These are phyloP conservation scores for Anthostomella pinea DNA, from an alignment of 2,329 filamentous ascomycete genomes.

Conservation along the genomic window DNA sequence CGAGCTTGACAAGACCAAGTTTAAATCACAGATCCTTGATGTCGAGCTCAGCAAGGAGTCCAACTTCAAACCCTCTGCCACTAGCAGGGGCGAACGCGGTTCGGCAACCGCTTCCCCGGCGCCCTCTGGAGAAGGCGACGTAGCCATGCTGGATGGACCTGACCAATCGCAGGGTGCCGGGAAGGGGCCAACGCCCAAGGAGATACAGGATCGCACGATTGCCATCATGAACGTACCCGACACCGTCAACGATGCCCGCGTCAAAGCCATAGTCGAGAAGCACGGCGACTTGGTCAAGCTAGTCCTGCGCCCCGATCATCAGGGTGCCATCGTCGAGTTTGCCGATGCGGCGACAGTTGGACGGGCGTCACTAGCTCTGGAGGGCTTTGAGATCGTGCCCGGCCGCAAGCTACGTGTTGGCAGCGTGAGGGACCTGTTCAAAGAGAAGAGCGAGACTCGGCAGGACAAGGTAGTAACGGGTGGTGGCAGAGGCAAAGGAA, in stretches of 20 bases:
- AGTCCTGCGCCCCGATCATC: slow-evolving; percentile 74
- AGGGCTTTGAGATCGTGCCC: slow-evolving; percentile 51
- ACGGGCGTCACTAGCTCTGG: slow-evolving; percentile 61
- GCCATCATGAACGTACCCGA: slow-evolving; percentile 85
- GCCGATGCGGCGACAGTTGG: slow-evolving; percentile 67
- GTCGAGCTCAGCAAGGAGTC: slow-evolving; percentile 60
- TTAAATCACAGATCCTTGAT: slow-evolving; percentile 64
- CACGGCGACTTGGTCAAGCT: slow-evolving; percentile 73
- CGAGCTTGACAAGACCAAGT: slow-evolving; percentile 67
- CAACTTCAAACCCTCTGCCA: slow-evolving; percentile 56
- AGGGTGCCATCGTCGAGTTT: slow-evolving; percentile 85
- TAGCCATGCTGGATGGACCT: slow-evolving; percentile 35
- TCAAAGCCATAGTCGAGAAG: slow-evolving; percentile 69
- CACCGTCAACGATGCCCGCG: slow-evolving; percentile 84
- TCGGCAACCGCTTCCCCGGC: slow-evolving; percentile 36
- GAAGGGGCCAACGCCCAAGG: slow-evolving; percentile 40
- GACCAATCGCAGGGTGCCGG: slow-evolving; percentile 12
- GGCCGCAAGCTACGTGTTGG: slow-evolving; percentile 54
- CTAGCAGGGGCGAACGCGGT: slow-evolving; percentile 34
- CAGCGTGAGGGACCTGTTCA: slow-evolving; percentile 52
- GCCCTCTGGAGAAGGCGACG: slow-evolving; percentile 37
- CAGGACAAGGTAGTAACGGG: slow-evolving; percentile 37
- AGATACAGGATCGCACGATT: slow-evolving; percentile 67
- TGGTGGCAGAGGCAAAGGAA: slow-evolving; percentile 23
- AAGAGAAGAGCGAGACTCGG: slow-evolving; percentile 43